phyloP scores from a whole-genome alignment of 805 yeast species.

The Wickerhamiella hasegawae region DNA sequence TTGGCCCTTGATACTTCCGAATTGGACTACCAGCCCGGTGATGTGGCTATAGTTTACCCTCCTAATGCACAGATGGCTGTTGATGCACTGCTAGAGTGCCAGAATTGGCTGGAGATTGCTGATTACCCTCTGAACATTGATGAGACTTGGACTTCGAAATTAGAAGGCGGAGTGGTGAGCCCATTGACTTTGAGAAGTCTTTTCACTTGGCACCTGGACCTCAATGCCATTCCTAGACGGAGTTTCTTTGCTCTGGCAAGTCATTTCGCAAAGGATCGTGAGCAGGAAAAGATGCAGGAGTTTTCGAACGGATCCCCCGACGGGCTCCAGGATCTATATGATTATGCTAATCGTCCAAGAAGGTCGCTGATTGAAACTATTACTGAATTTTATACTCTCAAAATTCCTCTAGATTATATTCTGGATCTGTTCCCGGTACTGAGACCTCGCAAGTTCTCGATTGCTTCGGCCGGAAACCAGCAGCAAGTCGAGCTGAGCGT shows the following conservation, averaged over 20 bases:
- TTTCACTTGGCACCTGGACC: constrained; percentile 65
- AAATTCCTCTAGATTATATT: constrained; percentile 58
- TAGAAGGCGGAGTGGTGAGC: constrained; percentile 33
- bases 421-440: constrained; percentile 66
- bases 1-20: constrained; percentile 24
- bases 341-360: constrained; percentile 88
- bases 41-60: constrained; percentile 64
- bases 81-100: constrained; percentile 44
- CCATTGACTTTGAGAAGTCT: constrained; percentile 56
- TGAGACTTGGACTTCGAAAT: constrained; percentile 19
- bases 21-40: constrained; percentile 51
- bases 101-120: constrained; percentile 59
- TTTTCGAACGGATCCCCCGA: constrained; percentile 48
- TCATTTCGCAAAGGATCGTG: constrained; percentile 68
- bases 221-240: constrained; percentile 67
- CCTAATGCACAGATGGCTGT: constrained; percentile 51
- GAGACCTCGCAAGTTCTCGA: constrained; percentile 70
- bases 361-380: constrained; percentile 73
- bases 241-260: constrained; percentile 60
- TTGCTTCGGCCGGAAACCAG: constrained; percentile 38
- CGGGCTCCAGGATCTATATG: constrained; percentile 66
- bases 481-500: constrained; percentile 45
- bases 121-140: constrained; percentile 35
- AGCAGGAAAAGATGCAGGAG: constrained; percentile 58
- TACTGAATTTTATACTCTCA: constrained; percentile 61